Evolutionary conservation across 257 asterid genomes (phyloP), one percentile per base, ranked within the genome.

Genomic region (Salvia hispanica): DNA sequence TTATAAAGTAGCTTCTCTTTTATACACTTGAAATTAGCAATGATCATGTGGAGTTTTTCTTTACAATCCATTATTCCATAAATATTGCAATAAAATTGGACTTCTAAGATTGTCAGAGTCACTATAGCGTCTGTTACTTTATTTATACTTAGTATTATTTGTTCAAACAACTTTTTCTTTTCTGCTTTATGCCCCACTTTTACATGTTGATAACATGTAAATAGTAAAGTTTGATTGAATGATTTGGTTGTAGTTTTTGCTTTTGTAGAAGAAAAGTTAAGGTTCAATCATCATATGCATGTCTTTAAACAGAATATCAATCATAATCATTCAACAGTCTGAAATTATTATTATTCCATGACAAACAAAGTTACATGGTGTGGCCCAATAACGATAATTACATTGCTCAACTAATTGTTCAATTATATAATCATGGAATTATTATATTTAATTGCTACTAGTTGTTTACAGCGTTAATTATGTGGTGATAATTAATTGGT

Each of bases 371-470:
- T 40, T 66, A 57, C 47, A 72, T 82, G 85, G 84, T 74, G 81
- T 83, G 95, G 70, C 84, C 93, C 86, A 79, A 48, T 58, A 61
- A 16, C 37, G 76, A 76, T 79, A 5, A 78, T 77, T 66, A 65
- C 31, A 25, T 25, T 0, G 31, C 3, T 25, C 31, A 25, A 25
- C 3, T 25, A 25, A 25, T 25, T 25, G 31, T 25, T 25, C 31
- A 25, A 25, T 25, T 25, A 25, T 25, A 25, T 15, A 13, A 36
- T 40, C 45, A 40, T 63, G 37, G 58, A 39, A 63, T 46, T 33
- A 16, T 59, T 50, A 16, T 0, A 8, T 57, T 73, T 64, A 21
- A 55, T 68, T 15, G 10, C 6, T 53, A 60, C 10, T 53, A 60
- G 55, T 45, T 62, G 43, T 44, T 25, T 39, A 62, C 9, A 54